Evolutionary conservation across 352 stramenopile genomes (phyloP).

Genomic region (Pythium brachiatum): DNA sequence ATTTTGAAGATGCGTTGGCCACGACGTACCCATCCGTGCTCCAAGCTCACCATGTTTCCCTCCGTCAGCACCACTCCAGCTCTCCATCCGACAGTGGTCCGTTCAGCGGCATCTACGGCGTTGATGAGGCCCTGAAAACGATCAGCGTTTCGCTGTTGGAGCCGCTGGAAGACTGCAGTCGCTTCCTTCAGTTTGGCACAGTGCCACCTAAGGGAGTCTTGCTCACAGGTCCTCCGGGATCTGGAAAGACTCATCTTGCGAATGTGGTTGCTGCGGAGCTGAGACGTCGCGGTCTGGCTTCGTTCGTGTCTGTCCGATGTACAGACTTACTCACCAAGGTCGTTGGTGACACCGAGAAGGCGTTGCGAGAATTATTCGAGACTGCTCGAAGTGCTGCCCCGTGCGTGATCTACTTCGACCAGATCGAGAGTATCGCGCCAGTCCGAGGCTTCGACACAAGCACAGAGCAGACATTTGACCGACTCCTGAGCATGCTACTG

Average conservation of each 20-base stretch:
- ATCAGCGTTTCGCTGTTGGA: slow-evolving; percentile 97
- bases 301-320: slow-evolving; percentile 87
- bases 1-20: slow-evolving; percentile 88
- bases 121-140: slow-evolving; percentile 95
- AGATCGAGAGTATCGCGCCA: slow-evolving; percentile 89
- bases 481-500: slow-evolving; percentile 88
- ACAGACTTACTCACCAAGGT: slow-evolving; percentile 90
- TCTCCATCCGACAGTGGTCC: background rate
- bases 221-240: slow-evolving; percentile 97
- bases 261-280: slow-evolving; percentile 62
- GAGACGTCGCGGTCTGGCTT: slow-evolving; percentile 56
- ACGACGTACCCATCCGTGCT: slow-evolving; percentile 95
- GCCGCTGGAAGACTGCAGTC: slow-evolving; percentile 93
- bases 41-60: slow-evolving; percentile 93
- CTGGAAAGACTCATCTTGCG: slow-evolving; percentile 97
- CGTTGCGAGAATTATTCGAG: slow-evolving; percentile 83
- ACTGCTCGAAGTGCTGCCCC: slow-evolving; percentile 83
- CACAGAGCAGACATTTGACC: slow-evolving; percentile 91
- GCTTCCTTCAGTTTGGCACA: slow-evolving; percentile 97
- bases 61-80: slow-evolving; percentile 32
- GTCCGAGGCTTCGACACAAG: slow-evolving; percentile 88
- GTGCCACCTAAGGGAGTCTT: slow-evolving; percentile 96
- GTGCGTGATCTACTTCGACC: slow-evolving; percentile 91
- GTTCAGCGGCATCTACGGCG: slow-evolving; percentile 92
- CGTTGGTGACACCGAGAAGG: slow-evolving; percentile 88